Conservation (phyloP, 176 grass and related monocot genomes). For the Musa schizocarpa region DNA sequence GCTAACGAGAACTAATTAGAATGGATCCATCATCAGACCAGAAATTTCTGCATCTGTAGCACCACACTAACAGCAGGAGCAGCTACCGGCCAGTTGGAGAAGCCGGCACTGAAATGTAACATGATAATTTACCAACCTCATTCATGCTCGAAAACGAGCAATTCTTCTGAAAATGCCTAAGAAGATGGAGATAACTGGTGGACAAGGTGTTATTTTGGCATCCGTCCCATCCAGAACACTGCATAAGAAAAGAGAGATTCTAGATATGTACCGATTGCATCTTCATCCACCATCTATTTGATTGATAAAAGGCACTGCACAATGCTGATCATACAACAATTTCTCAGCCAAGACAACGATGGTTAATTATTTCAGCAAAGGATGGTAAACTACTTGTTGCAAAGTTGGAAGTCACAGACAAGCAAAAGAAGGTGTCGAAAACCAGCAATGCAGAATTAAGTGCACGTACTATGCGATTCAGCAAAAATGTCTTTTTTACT, state of each 20-base stretch:
- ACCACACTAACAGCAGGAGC: background rate
- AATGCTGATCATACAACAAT: background rate
- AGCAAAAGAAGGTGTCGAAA: too few species aligned
- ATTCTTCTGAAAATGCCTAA: background rate
- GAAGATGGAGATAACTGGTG: background rate
- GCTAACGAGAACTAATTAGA: slow-evolving; percentile 21
- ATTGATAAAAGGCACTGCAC: background rate
- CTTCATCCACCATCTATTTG: background rate
- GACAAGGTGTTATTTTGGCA: background rate
- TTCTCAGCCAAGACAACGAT: background rate
- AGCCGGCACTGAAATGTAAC: background rate
- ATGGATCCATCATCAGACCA: slow-evolving; percentile 5
- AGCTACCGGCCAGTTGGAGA: background rate
- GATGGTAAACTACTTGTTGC: background rate
- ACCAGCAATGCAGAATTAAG: too few species aligned
- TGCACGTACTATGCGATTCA: too few species aligned
- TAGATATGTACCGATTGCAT: background rate
- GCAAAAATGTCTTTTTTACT: too few species aligned
- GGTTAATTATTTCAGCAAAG: background rate
- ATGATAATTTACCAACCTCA: background rate
- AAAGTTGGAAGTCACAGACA: too few species aligned
- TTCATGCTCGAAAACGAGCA: background rate
- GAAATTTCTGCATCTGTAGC: background rate
- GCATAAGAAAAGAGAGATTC: background rate
- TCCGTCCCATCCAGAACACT: background rate